Evolutionary conservation across 2,329 filamentous ascomycete genomes (phyloP), one percentile per base, ranked within the genome.

Genomic region (Lasiodiplodia citricola): DNA sequence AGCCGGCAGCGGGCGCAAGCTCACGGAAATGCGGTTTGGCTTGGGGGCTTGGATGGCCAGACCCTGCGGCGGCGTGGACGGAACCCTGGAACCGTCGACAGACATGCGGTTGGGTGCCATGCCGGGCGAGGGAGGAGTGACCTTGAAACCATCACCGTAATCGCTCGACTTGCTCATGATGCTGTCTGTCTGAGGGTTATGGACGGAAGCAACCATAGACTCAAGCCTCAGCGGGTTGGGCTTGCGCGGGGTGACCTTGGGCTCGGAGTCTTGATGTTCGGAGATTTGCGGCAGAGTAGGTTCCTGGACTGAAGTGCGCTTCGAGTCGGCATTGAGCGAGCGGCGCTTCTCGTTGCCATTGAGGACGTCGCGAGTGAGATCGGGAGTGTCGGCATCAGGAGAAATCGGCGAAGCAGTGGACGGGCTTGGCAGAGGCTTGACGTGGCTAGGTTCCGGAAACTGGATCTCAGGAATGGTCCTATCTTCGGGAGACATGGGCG

Each of bases 1-100:
- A 2, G 18, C 93, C 44, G 94, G 93, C 71, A 99, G 86, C 25
- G 96, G 96, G 18, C 96, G 91, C 79, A 97, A 76, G 60, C 87
- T 87, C 79, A 89, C 85, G 3, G 86, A 88, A 66, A 88, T 76
- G 69, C 87, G 81, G 70, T 83, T 84, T 57, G 80, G 80, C 73
- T 84, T 60, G 18, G 55, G 44, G 28, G 55, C 56, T 21, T 67
- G 65, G 54, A 57, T 54, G 16, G 47, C 56, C 31, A 68, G 50
- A 38, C 66, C 56, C 25, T 60, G 66, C 31, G 66, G 66, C 31
- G 55, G 55, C 47, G 55, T 68, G 31, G 47, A 38, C 14, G 66
- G 55, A n/a, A 28, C 28, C 5, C 37, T 50, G 18, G 11, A 4
- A 23, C 35, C 41, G 35, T 52, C 44, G 25, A 66, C 18, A 16